A percentile compares a stretch with the other conserved stretches of the same genome.
These are phyloP conservation scores for Phalaenopsis equestris DNA, from an alignment of 106 monocot genomes.

Conservation along the genomic window DNA sequence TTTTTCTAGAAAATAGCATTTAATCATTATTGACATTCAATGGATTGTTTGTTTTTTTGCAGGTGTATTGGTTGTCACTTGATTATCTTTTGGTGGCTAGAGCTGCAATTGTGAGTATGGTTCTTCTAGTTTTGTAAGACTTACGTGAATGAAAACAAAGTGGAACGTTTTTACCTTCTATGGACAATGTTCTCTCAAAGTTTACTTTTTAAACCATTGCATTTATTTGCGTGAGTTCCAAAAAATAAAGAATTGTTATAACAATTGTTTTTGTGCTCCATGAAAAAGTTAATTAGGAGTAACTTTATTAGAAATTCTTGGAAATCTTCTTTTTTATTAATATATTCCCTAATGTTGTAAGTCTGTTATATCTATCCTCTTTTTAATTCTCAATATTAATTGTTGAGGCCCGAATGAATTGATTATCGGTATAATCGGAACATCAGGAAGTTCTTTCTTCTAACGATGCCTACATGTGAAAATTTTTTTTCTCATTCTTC, in stretches of 20 bases:
- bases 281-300: too few species aligned
- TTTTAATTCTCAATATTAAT: too few species aligned
- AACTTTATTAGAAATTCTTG: too few species aligned
- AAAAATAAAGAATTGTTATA: too few species aligned
- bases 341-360: too few species aligned
- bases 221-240: neutral
- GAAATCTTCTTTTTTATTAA: too few species aligned
- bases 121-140: constrained; percentile 3
- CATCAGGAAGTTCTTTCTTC: neutral
- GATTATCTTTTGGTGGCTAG: constrained; percentile 88
- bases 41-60: neutral
- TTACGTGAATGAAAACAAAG: neutral
- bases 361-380: neutral
- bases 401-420: neutral
- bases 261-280: too few species aligned
- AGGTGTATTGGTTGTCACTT: constrained; percentile 94
- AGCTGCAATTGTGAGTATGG: constrained; percentile 77
- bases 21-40: neutral
- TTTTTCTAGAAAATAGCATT: neutral
- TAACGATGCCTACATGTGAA: neutral
- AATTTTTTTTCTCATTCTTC: neutral
- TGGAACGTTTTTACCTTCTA: neutral
- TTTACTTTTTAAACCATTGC: neutral
- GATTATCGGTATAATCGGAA: neutral
- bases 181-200: neutral